These are phyloP conservation scores for Fusarium decemcellulare DNA, from an alignment of 2,329 filamentous ascomycete genomes.

Conservation along the genomic window DNA sequence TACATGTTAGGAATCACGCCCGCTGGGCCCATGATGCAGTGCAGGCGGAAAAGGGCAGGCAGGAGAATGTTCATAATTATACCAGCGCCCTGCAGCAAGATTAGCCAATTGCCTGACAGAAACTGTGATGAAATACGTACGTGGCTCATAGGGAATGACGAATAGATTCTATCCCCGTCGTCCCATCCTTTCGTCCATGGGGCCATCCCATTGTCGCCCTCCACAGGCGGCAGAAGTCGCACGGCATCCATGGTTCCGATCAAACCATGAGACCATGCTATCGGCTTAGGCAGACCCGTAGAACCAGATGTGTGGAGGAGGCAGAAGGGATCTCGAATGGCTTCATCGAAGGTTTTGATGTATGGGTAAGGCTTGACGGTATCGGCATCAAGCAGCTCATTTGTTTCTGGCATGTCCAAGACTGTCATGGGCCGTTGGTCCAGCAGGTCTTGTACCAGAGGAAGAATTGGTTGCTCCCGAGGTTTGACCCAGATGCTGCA, in stretches of 20 bases:
- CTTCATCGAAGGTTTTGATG: slow-evolving; percentile 1
- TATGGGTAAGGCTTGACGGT: slow-evolving; percentile 45
- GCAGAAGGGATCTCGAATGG: not conserved
- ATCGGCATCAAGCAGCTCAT: slow-evolving; percentile 46
- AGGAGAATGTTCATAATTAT: slow-evolving; percentile 59
- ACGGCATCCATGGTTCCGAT: slow-evolving; percentile 55
- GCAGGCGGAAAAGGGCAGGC: slow-evolving; percentile 53
- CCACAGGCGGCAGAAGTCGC: slow-evolving; percentile 49
- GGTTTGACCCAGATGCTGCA: slow-evolving; percentile 50
- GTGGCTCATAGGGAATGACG: slow-evolving; percentile 55
- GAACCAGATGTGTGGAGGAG: slow-evolving; percentile 59
- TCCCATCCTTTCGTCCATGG: slow-evolving; percentile 50
- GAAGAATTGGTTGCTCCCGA: slow-evolving; percentile 49
- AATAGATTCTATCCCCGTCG: slow-evolving; percentile 50
- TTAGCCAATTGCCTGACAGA: not conserved
- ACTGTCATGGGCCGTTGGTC: slow-evolving; percentile 45
- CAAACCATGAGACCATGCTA: slow-evolving; percentile 52
- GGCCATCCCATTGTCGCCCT: slow-evolving; percentile 46
- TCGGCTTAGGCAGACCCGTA: slow-evolving; percentile 59
- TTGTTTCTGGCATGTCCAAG: slow-evolving; percentile 46
- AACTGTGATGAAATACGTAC: slow-evolving; percentile 34
- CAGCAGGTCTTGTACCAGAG: slow-evolving; percentile 43
- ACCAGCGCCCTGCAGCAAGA: slow-evolving; percentile 51
- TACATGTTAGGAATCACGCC: slow-evolving; percentile 54
- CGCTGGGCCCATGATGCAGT: slow-evolving; percentile 54